These are phyloP conservation scores for Ogataea polymorpha DNA, from an alignment of 805 yeast genomes.

Conservation along the genomic window DNA sequence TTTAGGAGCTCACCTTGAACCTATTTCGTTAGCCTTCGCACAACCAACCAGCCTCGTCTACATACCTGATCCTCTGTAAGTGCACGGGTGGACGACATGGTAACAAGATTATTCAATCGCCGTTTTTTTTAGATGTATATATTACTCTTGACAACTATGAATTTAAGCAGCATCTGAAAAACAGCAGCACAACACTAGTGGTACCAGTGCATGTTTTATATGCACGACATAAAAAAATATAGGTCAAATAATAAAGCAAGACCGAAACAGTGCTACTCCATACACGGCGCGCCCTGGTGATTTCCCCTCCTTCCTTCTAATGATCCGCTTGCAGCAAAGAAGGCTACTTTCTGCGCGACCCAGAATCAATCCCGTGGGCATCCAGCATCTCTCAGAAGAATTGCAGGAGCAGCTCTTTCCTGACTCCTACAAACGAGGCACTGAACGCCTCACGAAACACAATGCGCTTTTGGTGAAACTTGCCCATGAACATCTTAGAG, in stretches of 20 bases:
- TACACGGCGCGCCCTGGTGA: background rate
- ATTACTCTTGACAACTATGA: constrained; percentile 9
- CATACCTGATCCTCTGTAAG: constrained; percentile 50
- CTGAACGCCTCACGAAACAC: constrained; percentile 26
- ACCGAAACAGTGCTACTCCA: background rate
- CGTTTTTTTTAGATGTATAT: constrained; percentile 1
- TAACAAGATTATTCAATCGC: constrained; percentile 3
- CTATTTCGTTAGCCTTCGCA: constrained; percentile 34
- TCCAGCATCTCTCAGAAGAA: constrained; percentile 64
- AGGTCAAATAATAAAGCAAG: background rate
- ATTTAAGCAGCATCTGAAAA: constrained; percentile 10
- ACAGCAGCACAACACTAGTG: constrained; percentile 7
- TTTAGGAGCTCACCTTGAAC: constrained; percentile 93
- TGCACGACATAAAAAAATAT: constrained; percentile 4
- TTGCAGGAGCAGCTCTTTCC: constrained; percentile 66
- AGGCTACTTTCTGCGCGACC: constrained; percentile 32
- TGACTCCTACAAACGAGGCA: constrained; percentile 13
- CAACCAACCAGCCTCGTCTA: constrained; percentile 6
- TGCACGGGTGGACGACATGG: constrained; percentile 35
- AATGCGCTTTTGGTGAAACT: constrained; percentile 41
- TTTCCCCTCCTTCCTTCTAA: too few species aligned
- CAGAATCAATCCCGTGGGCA: constrained; percentile 72
- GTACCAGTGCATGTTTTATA: background rate
- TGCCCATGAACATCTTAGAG: constrained; percentile 56
- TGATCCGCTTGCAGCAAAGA: background rate